phyloP scores from a whole-genome alignment of 1,284 basidiomycete genomes.

The Malassezia sympodialis region DNA sequence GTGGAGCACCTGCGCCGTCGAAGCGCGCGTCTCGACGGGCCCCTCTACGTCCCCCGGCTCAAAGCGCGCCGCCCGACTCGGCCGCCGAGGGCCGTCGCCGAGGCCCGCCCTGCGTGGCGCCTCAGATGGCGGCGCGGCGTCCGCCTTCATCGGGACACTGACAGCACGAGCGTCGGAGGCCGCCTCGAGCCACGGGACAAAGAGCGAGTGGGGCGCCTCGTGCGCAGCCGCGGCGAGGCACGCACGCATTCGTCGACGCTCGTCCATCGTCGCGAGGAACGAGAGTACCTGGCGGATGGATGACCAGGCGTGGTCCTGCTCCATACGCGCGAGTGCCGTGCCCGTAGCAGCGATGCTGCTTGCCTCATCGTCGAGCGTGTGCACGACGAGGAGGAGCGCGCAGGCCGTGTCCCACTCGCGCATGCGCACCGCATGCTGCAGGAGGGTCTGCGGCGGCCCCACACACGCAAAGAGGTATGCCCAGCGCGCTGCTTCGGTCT shows the following conservation, averaged over 20 bases:
- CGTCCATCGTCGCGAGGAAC: slow-evolving; percentile 6
- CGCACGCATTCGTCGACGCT: neutral
- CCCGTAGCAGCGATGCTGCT: slow-evolving; percentile 55
- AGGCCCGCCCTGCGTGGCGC: neutral
- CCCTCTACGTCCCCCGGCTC: neutral
- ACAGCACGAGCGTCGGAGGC: neutral
- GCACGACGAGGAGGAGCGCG: slow-evolving; percentile 83
- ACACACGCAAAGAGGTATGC: slow-evolving; percentile 75
- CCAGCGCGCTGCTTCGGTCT: slow-evolving; percentile 92
- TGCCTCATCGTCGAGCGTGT: slow-evolving; percentile 79
- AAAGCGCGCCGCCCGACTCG: neutral
- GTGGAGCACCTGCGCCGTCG: slow-evolving; percentile 3
- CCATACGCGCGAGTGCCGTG: slow-evolving; percentile 1
- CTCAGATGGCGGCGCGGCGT: neutral
- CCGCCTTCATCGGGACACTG: neutral
- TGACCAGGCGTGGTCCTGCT: neutral
- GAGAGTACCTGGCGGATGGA: slow-evolving; percentile 3
- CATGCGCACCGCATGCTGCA: slow-evolving; percentile 70
- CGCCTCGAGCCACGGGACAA: neutral
- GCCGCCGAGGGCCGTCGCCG: neutral
- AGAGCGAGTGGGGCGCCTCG: neutral
- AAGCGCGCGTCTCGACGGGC: neutral
- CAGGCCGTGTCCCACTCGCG: slow-evolving; percentile 76
- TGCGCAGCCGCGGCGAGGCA: neutral
- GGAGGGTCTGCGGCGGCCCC: slow-evolving; percentile 77